These are phyloP conservation scores for Persicaria tinctoria DNA, from an alignment of 148 eudicot genomes.

Conservation along the genomic window DNA sequence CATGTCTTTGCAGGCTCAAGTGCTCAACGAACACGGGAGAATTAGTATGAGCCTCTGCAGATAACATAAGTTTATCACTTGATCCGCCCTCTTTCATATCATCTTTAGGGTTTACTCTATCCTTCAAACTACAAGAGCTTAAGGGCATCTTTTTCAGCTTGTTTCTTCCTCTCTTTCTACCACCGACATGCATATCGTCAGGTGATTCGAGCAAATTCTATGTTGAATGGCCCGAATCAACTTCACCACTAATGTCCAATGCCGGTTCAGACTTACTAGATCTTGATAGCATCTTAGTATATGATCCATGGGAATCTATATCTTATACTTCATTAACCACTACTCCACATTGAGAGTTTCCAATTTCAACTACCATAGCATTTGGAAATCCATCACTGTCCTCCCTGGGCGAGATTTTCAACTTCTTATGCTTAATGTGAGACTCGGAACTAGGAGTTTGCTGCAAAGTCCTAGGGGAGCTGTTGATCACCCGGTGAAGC, in stretches of 20 bases:
- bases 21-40: constrained; percentile 34
- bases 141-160: constrained; percentile 79
- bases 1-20: constrained; percentile 46
- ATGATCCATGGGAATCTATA: constrained; percentile 30
- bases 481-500: constrained; percentile 59
- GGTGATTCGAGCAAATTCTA: constrained; percentile 29
- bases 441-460: constrained; percentile 28
- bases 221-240: constrained; percentile 27
- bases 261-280: constrained; percentile 26
- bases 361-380: constrained; percentile 19
- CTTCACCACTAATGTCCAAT: constrained; percentile 37
- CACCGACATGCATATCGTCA: constrained; percentile 33
- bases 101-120: constrained; percentile 52
- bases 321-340: constrained; percentile 18
- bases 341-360: constrained; percentile 26
- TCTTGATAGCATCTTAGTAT: constrained; percentile 33
- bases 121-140: constrained; percentile 65
- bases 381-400: constrained; percentile 27
- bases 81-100: constrained; percentile 35
- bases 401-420: constrained; percentile 27
- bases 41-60: constrained; percentile 25
- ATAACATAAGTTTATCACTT: constrained; percentile 25
- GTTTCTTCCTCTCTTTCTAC: constrained; percentile 70
- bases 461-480: constrained; percentile 67
- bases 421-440: constrained; percentile 53